Evolutionary conservation across 2,329 filamentous ascomycete species (phyloP), one percentile per base, ranked within the genome.

Genomic region (Teratosphaeria viscida): DNA sequence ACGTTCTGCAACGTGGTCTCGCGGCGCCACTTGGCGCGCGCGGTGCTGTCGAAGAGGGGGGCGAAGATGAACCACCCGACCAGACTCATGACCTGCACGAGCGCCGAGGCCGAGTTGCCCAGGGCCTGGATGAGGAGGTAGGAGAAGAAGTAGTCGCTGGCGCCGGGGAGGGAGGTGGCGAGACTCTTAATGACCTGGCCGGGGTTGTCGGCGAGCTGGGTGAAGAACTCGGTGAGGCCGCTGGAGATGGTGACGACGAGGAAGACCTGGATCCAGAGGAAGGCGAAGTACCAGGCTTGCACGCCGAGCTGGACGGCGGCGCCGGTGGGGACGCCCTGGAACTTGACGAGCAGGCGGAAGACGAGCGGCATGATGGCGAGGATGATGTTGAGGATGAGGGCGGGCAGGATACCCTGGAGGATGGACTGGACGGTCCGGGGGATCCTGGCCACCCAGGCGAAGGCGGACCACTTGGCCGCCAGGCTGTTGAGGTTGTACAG

Each of bases 91-190:
- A 95, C 82, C 69, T 97, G 94, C 12, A 96, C 78, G 3, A 97
- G 78, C 0, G 90, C 92, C 72, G 89, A 91, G 95, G 64, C 87
- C 79, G 54, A 91, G 63, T 90, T 91, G 63, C 90, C 91, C 67
- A 97, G 81, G 0, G 92, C 90, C 69, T 97, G 94, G 10, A 99
- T 85, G 71, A 96, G 87, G 85, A 99, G 92, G 81, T 99, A 99
- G 0, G 90, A 92, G 79, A 96, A 97, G 78, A 97, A 99, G 74
- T 97, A 99, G 71, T 96, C 96, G 66, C 90, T 88, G 0, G 92
- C 87, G 66, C 85, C 88, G 1, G 94, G 94, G 5, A 99, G 77
- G 61, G 92, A 94, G 11, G 79, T 73, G 0, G 92, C 92, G 32
- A 99, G 77, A 0, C 88, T 79, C 19, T 83, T 73, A 0, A 94